Evolutionary conservation across 345 rosid genomes (phyloP).

Genomic region (Jatropha curcas): DNA sequence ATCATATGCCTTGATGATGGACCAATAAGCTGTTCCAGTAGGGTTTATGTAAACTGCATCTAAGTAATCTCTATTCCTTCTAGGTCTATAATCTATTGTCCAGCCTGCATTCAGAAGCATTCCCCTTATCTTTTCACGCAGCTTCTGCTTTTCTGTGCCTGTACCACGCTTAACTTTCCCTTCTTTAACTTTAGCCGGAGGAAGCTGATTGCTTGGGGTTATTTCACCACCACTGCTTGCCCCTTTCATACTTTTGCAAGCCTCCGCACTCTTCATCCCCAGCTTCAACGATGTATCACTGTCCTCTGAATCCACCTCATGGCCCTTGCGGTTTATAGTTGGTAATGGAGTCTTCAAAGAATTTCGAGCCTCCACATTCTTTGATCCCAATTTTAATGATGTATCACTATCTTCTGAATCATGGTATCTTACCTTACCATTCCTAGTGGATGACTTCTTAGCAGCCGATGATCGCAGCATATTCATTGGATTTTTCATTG

Average conservation of each 20-base stretch:
- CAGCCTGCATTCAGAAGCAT: conserved; percentile 50
- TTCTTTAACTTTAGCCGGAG: conserved; percentile 39
- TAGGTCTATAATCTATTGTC: conserved; percentile 38
- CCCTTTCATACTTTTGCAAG: conserved; percentile 16
- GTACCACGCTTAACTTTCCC: conserved; percentile 74
- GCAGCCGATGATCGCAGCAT: conserved; percentile 35
- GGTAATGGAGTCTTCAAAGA: conserved; percentile 24
- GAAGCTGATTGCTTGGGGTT: conserved; percentile 40
- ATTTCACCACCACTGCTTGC: conserved; percentile 42
- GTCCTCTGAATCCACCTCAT: conserved; percentile 25
- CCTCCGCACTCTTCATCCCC: conserved; percentile 7
- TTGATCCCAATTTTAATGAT: conserved; percentile 40
- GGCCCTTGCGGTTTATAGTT: conserved; percentile 11
- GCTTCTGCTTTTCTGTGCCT: conserved; percentile 90
- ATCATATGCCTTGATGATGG: conserved; percentile 40
- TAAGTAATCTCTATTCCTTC: conserved; percentile 40
- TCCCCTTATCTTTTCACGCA: conserved; percentile 77
- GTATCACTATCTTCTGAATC: conserved; percentile 54
- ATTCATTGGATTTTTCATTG: conserved; percentile 39
- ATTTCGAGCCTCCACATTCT: conserved; percentile 38
- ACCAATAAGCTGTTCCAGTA: conserved; percentile 38
- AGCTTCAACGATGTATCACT: conserved; percentile 29
- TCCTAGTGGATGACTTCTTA: conserved; percentile 37
- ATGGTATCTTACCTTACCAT: conserved; percentile 39
- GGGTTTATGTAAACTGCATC: conserved; percentile 40